Evolutionary conservation across 805 yeast genomes (phyloP).

Genomic region (Kuraishia hungarica): DNA sequence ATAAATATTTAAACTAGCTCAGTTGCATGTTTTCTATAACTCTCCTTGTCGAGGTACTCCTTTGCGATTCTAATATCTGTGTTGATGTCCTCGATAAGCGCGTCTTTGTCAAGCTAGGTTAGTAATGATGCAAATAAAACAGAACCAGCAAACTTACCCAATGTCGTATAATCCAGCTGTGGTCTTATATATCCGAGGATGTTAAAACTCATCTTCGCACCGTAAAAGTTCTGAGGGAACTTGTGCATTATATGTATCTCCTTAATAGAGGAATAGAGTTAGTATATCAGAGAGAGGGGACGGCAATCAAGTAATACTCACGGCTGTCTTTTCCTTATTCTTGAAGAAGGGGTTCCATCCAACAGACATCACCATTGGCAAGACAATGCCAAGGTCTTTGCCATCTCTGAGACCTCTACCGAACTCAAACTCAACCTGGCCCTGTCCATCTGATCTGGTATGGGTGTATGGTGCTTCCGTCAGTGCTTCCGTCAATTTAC

Average conservation of each 20-base stretch:
- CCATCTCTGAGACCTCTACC: conserved; percentile 40
- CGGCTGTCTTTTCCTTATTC: conserved; percentile 71
- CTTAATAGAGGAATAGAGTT: neutral
- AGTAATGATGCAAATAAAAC: neutral
- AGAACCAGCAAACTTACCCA: conserved; percentile 22
- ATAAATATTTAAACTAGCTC: conserved; percentile 3
- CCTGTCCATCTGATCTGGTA: conserved; percentile 26
- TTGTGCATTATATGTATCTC: conserved; percentile 81
- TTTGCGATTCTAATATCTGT: conserved; percentile 67
- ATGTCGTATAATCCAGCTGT: conserved; percentile 75
- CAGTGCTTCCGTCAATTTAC: conserved; percentile 11
- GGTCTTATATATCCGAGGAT: conserved; percentile 89
- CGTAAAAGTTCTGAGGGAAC: conserved; percentile 66
- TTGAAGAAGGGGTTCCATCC: conserved; percentile 94
- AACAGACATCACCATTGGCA: conserved; percentile 91
- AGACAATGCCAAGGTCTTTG: conserved; percentile 32
- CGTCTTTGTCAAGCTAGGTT: conserved; percentile 35
- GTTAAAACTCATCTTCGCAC: conserved; percentile 60
- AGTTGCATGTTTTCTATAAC: conserved; percentile 25
- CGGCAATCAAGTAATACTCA: neutral
- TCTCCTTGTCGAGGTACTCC: conserved; percentile 33
- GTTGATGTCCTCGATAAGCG: conserved; percentile 75
- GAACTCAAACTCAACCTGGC: conserved; percentile 46
- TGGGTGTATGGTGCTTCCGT: conserved; percentile 13
- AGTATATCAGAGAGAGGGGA: neutral